phyloP scores from a whole-genome alignment of 805 yeast species.

The Maudiozyma serrabonitensis region DNA sequence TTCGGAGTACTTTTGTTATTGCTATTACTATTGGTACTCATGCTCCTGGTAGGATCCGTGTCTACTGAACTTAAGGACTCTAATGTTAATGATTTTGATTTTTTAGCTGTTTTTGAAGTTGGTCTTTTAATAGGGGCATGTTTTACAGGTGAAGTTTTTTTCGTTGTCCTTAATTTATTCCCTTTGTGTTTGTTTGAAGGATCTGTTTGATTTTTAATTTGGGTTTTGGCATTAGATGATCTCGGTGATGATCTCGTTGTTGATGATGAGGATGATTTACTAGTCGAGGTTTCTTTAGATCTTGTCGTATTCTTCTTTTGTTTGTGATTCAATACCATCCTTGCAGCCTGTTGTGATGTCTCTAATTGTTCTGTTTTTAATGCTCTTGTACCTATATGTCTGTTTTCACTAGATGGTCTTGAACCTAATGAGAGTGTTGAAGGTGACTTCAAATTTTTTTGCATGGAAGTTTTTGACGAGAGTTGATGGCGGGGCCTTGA shows the following conservation, averaged over 20 bases:
- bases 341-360: background rate
- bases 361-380: background rate
- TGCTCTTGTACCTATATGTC: background rate
- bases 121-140: background rate
- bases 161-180: background rate
- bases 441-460: background rate
- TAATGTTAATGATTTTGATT: background rate
- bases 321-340: background rate
- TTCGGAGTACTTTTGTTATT: background rate
- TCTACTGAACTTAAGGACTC: background rate
- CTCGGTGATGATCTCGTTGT: background rate
- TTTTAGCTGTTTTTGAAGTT: background rate
- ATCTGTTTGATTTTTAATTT: background rate
- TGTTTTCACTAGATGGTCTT: background rate
- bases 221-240: background rate
- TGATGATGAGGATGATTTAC: background rate
- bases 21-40: background rate
- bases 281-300: background rate
- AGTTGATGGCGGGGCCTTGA: slow-evolving; percentile 1
- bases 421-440: background rate
- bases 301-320: background rate
- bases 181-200: background rate
- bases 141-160: background rate
- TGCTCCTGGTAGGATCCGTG: background rate
- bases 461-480: slow-evolving; percentile 1